phyloP scores from a whole-genome alignment of 352 stramenopile genomes.

The Pythium rishiriense region DNA sequence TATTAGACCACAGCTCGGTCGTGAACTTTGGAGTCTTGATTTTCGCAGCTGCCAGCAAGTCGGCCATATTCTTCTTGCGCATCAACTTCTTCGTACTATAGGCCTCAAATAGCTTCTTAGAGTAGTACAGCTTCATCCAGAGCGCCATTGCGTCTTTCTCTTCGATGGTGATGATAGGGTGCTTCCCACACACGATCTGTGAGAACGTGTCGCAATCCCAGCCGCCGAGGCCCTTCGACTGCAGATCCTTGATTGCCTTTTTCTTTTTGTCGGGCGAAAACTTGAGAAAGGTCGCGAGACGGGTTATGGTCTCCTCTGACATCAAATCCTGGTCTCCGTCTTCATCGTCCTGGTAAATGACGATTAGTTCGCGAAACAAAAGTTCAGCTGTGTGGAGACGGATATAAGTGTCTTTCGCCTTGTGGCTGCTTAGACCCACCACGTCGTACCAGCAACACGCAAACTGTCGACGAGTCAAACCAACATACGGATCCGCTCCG shows the following conservation, averaged over 20 bases:
- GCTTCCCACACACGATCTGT: constrained; percentile 40
- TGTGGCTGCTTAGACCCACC: constrained; percentile 36
- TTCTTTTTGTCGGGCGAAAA: constrained; percentile 29
- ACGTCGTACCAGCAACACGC: constrained; percentile 56
- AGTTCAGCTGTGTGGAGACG: constrained; percentile 45
- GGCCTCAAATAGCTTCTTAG: constrained; percentile 45
- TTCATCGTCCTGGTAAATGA: constrained; percentile 45
- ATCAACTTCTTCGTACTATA: constrained; percentile 45
- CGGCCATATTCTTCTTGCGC: constrained; percentile 41
- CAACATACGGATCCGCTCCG: constrained; percentile 35
- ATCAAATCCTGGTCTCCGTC: constrained; percentile 29
- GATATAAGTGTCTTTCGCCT: constrained; percentile 50
- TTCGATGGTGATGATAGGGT: constrained; percentile 34
- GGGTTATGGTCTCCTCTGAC: constrained; percentile 37
- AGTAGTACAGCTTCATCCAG: constrained; percentile 56
- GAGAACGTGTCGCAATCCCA: constrained; percentile 44
- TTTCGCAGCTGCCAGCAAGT: constrained; percentile 40
- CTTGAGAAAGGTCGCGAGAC: constrained; percentile 34
- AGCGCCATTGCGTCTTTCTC: constrained; percentile 40
- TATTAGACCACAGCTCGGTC: constrained; percentile 37
- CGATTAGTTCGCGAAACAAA: constrained; percentile 42
- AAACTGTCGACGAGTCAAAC: constrained; percentile 53
- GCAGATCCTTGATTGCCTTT: constrained; percentile 31
- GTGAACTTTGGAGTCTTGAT: constrained; percentile 45
- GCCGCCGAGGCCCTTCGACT: constrained; percentile 17